Conservation (phyloP, 2,329 filamentous ascomycete species). For the Curvularia lunata region DNA sequence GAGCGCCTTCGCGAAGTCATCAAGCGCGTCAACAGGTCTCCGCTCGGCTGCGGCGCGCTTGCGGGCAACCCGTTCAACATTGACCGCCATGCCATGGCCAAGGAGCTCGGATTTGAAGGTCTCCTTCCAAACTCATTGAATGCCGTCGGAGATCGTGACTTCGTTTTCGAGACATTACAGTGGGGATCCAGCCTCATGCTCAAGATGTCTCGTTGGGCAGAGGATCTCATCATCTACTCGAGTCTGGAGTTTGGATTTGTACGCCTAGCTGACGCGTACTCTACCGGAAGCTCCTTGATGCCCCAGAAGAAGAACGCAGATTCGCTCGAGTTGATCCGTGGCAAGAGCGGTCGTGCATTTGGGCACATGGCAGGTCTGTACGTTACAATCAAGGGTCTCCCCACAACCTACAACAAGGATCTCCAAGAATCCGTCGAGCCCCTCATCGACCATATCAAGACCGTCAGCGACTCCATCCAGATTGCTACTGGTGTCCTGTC, state of each 20-base stretch:
- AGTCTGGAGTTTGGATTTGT: constrained; percentile 79
- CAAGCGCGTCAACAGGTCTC: constrained; percentile 73
- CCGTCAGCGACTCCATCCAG: constrained; percentile 77
- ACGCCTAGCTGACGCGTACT: constrained; percentile 77
- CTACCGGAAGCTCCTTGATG: constrained; percentile 78
- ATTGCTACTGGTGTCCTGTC: constrained; percentile 82
- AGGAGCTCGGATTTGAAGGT: constrained; percentile 80
- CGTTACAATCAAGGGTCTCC: constrained; percentile 76
- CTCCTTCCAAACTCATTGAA: constrained; percentile 79
- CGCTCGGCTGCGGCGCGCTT: constrained; percentile 77
- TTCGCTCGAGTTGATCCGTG: constrained; percentile 75
- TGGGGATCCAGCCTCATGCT: constrained; percentile 80
- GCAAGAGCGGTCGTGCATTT: constrained; percentile 77
- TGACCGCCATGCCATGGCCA: constrained; percentile 77
- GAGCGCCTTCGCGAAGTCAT: constrained; percentile 77
- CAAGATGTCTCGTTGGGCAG: constrained; percentile 80
- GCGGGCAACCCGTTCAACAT: constrained; percentile 84
- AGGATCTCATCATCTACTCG: constrained; percentile 86
- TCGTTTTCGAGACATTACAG: constrained; percentile 80
- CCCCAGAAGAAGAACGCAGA: constrained; percentile 86
- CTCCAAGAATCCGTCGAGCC: constrained; percentile 87
- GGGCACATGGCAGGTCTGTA: constrained; percentile 83
- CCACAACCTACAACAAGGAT: constrained; percentile 89
- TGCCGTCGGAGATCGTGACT: constrained; percentile 78
- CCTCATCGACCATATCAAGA: constrained; percentile 85